Base-by-base conservation (phyloP, 2,329 filamentous ascomycete species). In the Periglandula ipomoeae region DNA sequence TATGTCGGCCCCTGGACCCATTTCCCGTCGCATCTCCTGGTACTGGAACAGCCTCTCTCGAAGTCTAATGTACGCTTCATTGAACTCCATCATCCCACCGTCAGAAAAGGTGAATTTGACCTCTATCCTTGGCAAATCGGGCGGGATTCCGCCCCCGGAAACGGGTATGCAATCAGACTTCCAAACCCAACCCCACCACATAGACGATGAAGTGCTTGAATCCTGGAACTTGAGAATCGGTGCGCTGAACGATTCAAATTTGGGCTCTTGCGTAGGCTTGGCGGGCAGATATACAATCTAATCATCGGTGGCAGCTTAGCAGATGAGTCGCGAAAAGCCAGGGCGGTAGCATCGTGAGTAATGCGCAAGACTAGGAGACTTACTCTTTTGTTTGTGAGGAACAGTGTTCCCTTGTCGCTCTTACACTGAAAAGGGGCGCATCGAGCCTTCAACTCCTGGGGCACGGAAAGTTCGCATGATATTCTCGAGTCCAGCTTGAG, bases 181-280 rank as follows among this genome's bases (percentile, higher is more conserved):
- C 90, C 90, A 97, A 55, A 87, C 85, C 73, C 95, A 96, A 19
- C 91, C 90, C 65, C 95, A 95, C 74, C 90, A 95, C 30, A 91
- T 90, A 3, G 90, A 87, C 27, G 84, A 82, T 9, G 65, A 67
- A 52, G 94, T 86, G 60, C 87, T 87, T 6, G 86, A 86, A 66
- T 97, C 91, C 66, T 87, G 81, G 40, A 95, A 79, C 63, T 91
- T 90, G 54, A 95, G 78, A 52, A 96, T 85, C 37, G 90, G 90
- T 0, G 85, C 83, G 38, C 89, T 89, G 68, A 97, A 96, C 44
- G 89, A 95, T 64, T 91, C 83, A 62, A 96, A 80, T 45, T 63
- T 68, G 44, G 66, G 66, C 46, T 80, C 68, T 47, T 75, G 71
- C 17, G 84, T 86, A 4, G 83, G 76, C 50, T 81, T 77, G 47